Evolutionary conservation across 257 asterid species (phyloP), one percentile per base, ranked within the genome.

Genomic region (Fraxinus cuspidata): DNA sequence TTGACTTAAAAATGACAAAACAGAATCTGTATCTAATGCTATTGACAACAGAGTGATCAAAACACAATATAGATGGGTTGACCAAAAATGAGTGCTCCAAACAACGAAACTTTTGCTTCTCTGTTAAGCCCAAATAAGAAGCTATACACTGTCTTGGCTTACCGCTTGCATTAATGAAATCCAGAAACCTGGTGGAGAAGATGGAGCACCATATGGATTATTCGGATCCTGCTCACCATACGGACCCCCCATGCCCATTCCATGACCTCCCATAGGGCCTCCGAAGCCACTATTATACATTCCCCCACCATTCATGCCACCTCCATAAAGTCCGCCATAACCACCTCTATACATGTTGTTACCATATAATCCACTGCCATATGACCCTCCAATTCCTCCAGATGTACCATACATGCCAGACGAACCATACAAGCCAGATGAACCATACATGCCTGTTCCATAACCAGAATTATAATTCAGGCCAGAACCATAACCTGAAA

Each of bases 101-200:
- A 60, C 68, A 23, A 9, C 32, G 5, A 23, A 60, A 11, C 27
- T 53, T 21, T 23, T 23, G 67, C 67, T 23, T 60, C 67, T 23
- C 32, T 23, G 67, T 60, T 60, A 63, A 63, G 18, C 69, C 49
- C 37, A 29, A 13, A 63, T 5, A 51, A 44, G 68, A 63, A 31
- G 18, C 69, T 51, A 47, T 0, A 68, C 66, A 74, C n/a, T 3
- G 47, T 18, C 15, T 63, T 12, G 44, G 58, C 97, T 85, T 84
- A 96, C 99, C 97, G 92, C 96, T 35, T 87, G 91, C 99, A 96
- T 91, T 60, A 96, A 81, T 38, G 99, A 96, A 74, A 96, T 34
- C 99, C 98, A 93, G 81, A 96, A 96, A 77, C 78, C 74, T 29
- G 99, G 99, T 34, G 99, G 99, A 77, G 96, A 83, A 77, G 97